Evolutionary conservation across 306 rosid species (phyloP).

Genomic region (Astragalus membranaceus): DNA sequence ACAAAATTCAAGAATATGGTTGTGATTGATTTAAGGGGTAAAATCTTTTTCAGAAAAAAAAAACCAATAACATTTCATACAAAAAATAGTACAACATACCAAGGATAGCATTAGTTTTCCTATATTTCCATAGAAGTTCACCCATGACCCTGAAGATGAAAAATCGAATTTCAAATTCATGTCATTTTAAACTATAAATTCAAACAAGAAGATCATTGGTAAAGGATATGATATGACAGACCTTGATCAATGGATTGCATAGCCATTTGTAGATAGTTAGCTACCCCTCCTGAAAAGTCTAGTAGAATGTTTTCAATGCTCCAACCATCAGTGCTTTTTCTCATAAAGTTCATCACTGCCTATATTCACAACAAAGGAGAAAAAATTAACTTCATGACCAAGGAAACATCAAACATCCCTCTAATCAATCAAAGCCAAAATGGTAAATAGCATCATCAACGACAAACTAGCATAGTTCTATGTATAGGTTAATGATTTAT

Average conservation of each 20-base stretch:
- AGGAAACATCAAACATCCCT: background rate
- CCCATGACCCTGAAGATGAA: constrained; percentile 70
- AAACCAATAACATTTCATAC: background rate
- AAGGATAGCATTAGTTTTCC: constrained; percentile 73
- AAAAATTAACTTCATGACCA: background rate
- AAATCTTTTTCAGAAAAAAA: background rate
- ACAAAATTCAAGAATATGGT: no score
- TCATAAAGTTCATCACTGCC: constrained; percentile 71
- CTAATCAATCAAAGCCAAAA: background rate
- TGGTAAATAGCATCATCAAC: no score
- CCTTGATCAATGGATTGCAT: constrained; percentile 92
- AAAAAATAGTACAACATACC: constrained; percentile 38
- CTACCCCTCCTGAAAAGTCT: constrained; percentile 69
- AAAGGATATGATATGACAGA: constrained; percentile 11
- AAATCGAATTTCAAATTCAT: constrained; percentile 2
- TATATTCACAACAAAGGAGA: constrained; percentile 2
- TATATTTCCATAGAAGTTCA: constrained; percentile 77
- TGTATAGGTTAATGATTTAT: no score
- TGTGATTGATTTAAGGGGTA: background rate
- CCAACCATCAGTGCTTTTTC: constrained; percentile 87
- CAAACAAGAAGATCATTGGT: background rate
- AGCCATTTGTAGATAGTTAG: constrained; percentile 71
- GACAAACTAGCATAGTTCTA: no score
- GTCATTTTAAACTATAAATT: background rate
- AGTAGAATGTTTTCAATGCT: constrained; percentile 78